phyloP scores from a whole-genome alignment of 2,329 filamentous ascomycete species.

The Fusarium circinatum region DNA sequence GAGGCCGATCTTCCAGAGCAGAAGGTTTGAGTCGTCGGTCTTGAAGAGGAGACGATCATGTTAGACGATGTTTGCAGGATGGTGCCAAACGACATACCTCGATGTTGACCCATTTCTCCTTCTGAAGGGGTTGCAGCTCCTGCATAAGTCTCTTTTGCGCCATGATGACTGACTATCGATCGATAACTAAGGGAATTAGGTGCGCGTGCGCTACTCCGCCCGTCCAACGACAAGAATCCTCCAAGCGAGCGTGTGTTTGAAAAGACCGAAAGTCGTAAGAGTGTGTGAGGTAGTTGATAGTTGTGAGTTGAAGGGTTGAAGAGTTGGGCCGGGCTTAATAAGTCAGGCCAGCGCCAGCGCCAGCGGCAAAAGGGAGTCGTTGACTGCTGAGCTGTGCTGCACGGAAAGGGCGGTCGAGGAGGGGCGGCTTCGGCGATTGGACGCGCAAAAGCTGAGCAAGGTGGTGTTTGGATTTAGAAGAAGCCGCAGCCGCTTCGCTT shows the following conservation, averaged over 20 bases:
- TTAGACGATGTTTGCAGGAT: neutral
- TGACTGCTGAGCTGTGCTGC: neutral
- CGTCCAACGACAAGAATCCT: neutral
- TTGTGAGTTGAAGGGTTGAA: conserved; percentile 11
- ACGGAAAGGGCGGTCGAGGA: conserved; percentile 44
- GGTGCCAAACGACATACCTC: conserved; percentile 66
- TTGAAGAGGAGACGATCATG: conserved; percentile 56
- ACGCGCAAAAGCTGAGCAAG: conserved; percentile 3
- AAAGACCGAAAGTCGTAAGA: neutral
- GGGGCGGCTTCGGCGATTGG: conserved; percentile 34
- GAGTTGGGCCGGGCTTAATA: conserved; percentile 35
- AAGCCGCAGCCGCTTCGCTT: conserved; percentile 18
- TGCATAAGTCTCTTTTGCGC: conserved; percentile 84
- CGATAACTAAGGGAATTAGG: neutral
- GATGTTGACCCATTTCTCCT: conserved; percentile 95
- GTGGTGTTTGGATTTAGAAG: conserved; percentile 11
- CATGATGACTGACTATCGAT: conserved; percentile 47
- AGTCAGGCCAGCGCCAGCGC: conserved; percentile 38
- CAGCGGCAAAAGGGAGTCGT: conserved; percentile 26
- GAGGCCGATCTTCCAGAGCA: conserved; percentile 87
- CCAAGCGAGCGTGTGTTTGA: conserved; percentile 9
- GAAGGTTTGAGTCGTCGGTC: conserved; percentile 83
- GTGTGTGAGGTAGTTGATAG: conserved; percentile 1
- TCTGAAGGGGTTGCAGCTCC: conserved; percentile 82
- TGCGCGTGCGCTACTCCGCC: neutral